A percentile compares a stretch with the other conserved stretches of the same genome.
These are phyloP conservation scores for Xylaria sp. DNA, from an alignment of 2,329 filamentous ascomycete genomes.

Conservation along the genomic window DNA sequence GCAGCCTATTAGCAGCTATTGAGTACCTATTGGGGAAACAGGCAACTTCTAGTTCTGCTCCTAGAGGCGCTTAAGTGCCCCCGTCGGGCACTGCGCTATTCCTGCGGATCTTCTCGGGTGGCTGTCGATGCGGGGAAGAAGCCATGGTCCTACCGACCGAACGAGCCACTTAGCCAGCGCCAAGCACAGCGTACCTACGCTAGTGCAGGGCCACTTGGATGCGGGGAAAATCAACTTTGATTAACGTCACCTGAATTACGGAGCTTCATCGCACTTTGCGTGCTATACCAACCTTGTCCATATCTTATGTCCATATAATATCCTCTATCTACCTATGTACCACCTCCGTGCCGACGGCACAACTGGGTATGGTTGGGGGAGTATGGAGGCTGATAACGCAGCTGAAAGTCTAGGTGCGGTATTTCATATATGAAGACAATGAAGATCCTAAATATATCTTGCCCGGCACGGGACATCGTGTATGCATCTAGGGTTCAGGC, in stretches of 20 bases:
- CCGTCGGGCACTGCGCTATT: neutral
- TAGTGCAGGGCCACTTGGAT: constrained; percentile 1
- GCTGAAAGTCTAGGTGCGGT: neutral
- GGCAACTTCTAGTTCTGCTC: neutral
- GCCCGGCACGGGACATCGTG: constrained; percentile 44
- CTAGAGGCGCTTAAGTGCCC: neutral
- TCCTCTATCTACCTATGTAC: neutral
- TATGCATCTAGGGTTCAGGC: constrained; percentile 42
- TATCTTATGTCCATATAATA: constrained; percentile 1
- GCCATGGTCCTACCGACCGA: constrained; percentile 27
- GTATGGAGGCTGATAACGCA: neutral
- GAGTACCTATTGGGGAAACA: neutral
- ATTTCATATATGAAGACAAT: constrained; percentile 11
- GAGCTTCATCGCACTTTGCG: neutral
- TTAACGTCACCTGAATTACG: constrained; percentile 1
- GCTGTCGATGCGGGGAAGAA: constrained; percentile 29
- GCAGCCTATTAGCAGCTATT: neutral
- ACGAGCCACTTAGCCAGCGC: neutral
- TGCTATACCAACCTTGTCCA: neutral
- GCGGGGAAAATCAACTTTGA: constrained; percentile 18
- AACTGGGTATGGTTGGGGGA: neutral
- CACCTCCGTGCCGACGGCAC: neutral
- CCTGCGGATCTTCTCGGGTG: constrained; percentile 9
- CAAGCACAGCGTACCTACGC: neutral
- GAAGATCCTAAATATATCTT: constrained; percentile 10